Conservation (phyloP, 2,329 filamentous ascomycete genomes). For the Lecanicillium sp. region DNA sequence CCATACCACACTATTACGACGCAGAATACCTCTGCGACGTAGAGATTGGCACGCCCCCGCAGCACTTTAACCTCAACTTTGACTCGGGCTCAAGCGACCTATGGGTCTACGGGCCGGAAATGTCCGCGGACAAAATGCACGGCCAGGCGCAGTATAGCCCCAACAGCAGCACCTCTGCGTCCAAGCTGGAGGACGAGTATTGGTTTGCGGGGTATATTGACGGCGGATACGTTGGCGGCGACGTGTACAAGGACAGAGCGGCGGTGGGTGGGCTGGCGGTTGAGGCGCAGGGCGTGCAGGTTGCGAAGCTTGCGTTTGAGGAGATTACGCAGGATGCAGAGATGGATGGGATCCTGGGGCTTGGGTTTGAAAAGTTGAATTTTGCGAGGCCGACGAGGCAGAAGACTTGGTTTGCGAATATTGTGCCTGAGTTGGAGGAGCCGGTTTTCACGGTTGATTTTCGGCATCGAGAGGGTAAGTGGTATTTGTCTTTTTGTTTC, state of each 20-base stretch:
- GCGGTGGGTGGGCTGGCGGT: constrained; percentile 33
- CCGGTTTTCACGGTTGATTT: constrained; percentile 62
- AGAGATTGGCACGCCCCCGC: constrained; percentile 18
- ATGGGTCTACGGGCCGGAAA: constrained; percentile 39
- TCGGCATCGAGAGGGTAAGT: constrained; percentile 32
- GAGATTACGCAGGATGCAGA: constrained; percentile 32
- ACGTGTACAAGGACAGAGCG: constrained; percentile 36
- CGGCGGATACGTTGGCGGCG: constrained; percentile 30
- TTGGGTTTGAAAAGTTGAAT: constrained; percentile 34
- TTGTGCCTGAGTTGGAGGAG: constrained; percentile 10
- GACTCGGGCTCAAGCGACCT: constrained; percentile 35
- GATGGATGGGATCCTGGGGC: constrained; percentile 32
- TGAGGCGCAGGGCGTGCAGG: constrained; percentile 32
- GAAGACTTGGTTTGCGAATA: constrained; percentile 34
- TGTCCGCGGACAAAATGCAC: constrained; percentile 21
- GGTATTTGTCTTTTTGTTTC: neutral
- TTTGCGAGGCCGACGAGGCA: constrained; percentile 30
- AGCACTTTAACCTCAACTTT: constrained; percentile 30
- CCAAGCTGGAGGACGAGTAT: constrained; percentile 23
- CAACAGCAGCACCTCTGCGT: constrained; percentile 26
- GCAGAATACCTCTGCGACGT: constrained; percentile 7
- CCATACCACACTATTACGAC: neutral
- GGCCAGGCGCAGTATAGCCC: constrained; percentile 33
- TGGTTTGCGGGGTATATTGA: constrained; percentile 38
- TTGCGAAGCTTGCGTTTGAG: constrained; percentile 29